Conservation (phyloP, 257 asterid genomes). For the Lavandula angustifolia region DNA sequence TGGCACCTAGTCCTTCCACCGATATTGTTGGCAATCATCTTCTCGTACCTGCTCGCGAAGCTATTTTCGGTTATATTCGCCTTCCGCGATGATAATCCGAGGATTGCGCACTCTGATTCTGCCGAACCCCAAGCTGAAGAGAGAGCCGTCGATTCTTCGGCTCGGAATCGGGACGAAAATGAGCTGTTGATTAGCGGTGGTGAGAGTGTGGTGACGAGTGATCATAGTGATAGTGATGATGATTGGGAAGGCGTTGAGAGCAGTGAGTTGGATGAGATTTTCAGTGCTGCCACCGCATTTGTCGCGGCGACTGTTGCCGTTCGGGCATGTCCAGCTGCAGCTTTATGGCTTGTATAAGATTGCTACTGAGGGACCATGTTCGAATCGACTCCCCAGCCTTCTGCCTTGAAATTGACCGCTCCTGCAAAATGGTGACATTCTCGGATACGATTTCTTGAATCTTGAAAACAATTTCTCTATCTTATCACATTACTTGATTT, state of each 20-base stretch:
- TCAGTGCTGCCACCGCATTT: slow-evolving; percentile 80
- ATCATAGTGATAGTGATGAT: slow-evolving; percentile 38
- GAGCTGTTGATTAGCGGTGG: slow-evolving; percentile 28
- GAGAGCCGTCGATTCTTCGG: slow-evolving; percentile 11
- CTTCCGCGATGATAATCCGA: slow-evolving; percentile 61
- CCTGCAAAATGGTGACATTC: slow-evolving; percentile 46
- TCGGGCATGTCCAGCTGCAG: slow-evolving; percentile 67
- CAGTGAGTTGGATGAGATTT: slow-evolving; percentile 70
- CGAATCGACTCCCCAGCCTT: slow-evolving; percentile 58
- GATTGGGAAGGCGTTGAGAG: slow-evolving; percentile 90
- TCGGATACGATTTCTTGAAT: background rate
- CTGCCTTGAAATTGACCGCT: slow-evolving; percentile 46
- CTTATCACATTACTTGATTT: background rate
- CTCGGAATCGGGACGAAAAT: slow-evolving; percentile 35
- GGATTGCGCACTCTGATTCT: slow-evolving; percentile 24
- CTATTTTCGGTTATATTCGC: slow-evolving; percentile 54
- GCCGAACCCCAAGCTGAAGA: slow-evolving; percentile 16
- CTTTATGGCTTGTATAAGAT: slow-evolving; percentile 69
- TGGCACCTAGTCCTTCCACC: slow-evolving; percentile 54
- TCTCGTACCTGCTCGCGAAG: slow-evolving; percentile 69
- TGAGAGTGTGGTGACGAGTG: too few relatives aligned
- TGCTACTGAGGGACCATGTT: slow-evolving; percentile 72
- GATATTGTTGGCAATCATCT: slow-evolving; percentile 49
- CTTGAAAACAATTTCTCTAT: slow-evolving; percentile 8
- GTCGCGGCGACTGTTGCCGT: slow-evolving; percentile 61